Conservation (phyloP, 306 rosid species). For the Pyrus betulifolia region DNA sequence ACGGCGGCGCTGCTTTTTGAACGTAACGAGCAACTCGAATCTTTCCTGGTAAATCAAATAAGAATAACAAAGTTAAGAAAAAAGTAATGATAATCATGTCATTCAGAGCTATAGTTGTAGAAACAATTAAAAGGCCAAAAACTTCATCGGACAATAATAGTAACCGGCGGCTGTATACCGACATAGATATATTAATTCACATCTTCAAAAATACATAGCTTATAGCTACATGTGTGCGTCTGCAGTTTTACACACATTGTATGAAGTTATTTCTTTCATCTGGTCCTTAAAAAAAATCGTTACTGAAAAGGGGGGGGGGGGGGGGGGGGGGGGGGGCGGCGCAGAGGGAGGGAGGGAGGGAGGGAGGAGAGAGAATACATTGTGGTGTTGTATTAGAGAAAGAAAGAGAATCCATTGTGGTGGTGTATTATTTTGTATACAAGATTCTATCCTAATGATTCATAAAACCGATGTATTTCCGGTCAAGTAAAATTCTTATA, state of each 20-base stretch:
- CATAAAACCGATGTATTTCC: background rate
- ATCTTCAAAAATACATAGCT: background rate
- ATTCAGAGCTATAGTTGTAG: background rate
- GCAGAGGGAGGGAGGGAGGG: background rate
- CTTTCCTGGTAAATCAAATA: slow-evolving; percentile 52
- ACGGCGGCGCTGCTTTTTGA: slow-evolving; percentile 85
- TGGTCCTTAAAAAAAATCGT: background rate
- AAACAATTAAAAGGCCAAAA: background rate
- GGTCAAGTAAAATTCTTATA: background rate
- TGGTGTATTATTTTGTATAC: background rate
- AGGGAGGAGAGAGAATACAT: background rate
- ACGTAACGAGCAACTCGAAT: slow-evolving; percentile 80
- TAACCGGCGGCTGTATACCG: background rate
- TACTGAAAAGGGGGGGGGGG: no score
- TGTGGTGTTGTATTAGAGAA: background rate
- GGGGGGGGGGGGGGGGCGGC: no score
- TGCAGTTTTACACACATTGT: background rate
- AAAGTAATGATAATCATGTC: background rate
- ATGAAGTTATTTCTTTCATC: background rate
- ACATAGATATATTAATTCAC: background rate
- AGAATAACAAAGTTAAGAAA: slow-evolving; percentile 11
- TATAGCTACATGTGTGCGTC: background rate
- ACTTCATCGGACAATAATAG: background rate
- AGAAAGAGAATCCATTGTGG: background rate
- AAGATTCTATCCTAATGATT: background rate